These are phyloP conservation scores for Clarkia xantiana DNA, from an alignment of 345 rosid species.

Conservation along the genomic window DNA sequence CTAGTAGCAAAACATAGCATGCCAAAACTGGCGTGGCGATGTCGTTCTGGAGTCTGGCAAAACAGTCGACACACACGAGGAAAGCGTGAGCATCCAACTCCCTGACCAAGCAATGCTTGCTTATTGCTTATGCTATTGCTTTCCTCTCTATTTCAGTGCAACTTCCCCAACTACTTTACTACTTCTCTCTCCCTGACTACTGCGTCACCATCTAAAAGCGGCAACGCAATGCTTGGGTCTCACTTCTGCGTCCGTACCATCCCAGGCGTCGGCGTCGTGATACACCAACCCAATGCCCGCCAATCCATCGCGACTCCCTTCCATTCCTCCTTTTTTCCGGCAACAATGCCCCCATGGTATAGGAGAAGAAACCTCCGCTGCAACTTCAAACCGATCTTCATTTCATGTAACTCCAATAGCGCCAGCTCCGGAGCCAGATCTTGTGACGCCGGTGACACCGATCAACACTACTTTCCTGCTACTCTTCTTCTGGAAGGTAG, in stretches of 20 bases:
- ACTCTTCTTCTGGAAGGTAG: constrained; percentile 71
- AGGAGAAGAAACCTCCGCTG: constrained; percentile 2
- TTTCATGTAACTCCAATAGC: constrained; percentile 30
- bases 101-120: too few relatives aligned
- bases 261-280: constrained; percentile 8
- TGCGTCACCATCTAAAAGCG: not conserved
- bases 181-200: constrained; percentile 2
- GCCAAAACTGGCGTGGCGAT: too few relatives aligned
- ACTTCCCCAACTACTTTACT: not conserved
- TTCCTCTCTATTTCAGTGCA: not conserved
- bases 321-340: constrained; percentile 5
- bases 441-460: constrained; percentile 14
- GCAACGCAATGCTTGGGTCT: constrained; percentile 37
- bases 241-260: constrained; percentile 18
- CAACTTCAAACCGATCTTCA: constrained; percentile 2
- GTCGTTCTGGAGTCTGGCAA: not conserved
- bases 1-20: too few relatives aligned
- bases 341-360: not conserved
- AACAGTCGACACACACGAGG: too few relatives aligned
- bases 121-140: not conserved
- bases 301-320: constrained; percentile 1
- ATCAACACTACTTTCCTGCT: constrained; percentile 49
- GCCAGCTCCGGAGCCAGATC: constrained; percentile 38
- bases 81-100: not conserved
- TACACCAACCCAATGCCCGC: constrained; percentile 10